phyloP scores from a whole-genome alignment of 345 rosid genomes.

The Eucalyptus coolabah region DNA sequence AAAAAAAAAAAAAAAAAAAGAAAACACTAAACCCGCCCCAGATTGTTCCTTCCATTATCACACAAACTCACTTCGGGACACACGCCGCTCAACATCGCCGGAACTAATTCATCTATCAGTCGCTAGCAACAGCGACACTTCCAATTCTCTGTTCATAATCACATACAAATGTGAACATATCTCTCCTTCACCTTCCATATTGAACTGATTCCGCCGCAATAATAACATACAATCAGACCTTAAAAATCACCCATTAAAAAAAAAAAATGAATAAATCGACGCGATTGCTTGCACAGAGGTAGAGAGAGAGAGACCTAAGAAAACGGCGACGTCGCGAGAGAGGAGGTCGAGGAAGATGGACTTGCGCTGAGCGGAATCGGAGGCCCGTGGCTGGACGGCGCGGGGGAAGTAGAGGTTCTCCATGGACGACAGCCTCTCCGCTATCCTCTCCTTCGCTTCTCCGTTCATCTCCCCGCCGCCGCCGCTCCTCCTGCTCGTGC shows the following conservation, averaged over 20 bases:
- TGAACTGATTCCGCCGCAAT: background rate
- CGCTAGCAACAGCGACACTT: background rate
- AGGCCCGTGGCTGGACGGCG: slow-evolving; percentile 36
- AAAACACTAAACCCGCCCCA: background rate
- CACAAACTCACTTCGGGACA: background rate
- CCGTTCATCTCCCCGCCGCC: slow-evolving; percentile 3
- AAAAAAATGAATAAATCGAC: background rate
- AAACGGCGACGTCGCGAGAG: slow-evolving; percentile 74
- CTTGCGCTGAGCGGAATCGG: slow-evolving; percentile 58
- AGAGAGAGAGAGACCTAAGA: slow-evolving; percentile 33
- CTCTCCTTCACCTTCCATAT: background rate
- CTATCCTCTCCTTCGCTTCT: slow-evolving; percentile 47
- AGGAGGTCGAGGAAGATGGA: slow-evolving; percentile 83
- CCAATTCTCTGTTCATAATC: background rate
- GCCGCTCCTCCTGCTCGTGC: background rate
- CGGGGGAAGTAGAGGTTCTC: slow-evolving; percentile 87
- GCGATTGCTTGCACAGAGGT: background rate
- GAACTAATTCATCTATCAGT: background rate
- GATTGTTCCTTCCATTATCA: background rate
- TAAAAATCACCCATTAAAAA: background rate
- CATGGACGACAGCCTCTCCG: slow-evolving; percentile 52
- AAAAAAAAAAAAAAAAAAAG: background rate
- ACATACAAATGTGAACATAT: background rate
- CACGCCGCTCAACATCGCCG: background rate
- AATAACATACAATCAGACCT: background rate